Percentiles rank a stretch among this genome's conserved stretches.
These are phyloP conservation scores for Lepiota venenata DNA, from an alignment of 768 basidiomycete species.

Conservation along the genomic window DNA sequence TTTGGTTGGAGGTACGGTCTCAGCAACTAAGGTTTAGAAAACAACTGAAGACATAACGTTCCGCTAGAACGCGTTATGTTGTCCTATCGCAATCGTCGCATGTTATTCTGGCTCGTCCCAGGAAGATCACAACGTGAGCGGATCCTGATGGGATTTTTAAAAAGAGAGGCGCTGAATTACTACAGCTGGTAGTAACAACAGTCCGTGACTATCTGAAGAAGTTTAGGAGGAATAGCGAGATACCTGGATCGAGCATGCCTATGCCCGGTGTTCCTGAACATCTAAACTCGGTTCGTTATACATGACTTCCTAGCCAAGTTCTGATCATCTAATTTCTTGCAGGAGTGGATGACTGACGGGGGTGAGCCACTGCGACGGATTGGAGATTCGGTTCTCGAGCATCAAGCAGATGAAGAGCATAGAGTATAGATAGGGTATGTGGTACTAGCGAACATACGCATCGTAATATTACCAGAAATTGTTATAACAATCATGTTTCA, in stretches of 20 bases:
- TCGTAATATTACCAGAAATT: neutral
- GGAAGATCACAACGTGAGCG: constrained; percentile 73
- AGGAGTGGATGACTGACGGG: constrained; percentile 6
- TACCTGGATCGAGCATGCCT: constrained; percentile 31
- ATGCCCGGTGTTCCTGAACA: constrained; percentile 21
- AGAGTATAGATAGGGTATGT: neutral
- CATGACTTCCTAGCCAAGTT: neutral
- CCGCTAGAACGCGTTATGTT: constrained; percentile 72
- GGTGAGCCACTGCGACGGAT: constrained; percentile 2
- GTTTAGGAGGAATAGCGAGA: constrained; percentile 35
- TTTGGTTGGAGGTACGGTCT: constrained; percentile 70
- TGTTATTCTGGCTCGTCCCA: constrained; percentile 80
- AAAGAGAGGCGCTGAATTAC: neutral
- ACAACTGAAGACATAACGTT: neutral
- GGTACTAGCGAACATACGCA: neutral
- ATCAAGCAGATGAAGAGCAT: neutral
- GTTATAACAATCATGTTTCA: neutral
- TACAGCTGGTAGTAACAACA: constrained; percentile 59
- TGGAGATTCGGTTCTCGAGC: neutral
- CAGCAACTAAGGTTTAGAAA: neutral
- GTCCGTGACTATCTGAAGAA: constrained; percentile 72
- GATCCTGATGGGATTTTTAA: neutral
- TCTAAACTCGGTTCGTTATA: constrained; percentile 25
- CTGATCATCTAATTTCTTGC: neutral
- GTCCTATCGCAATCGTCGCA: constrained; percentile 75